Evolutionary conservation across 495 filamentous ascomycete genomes (phyloP), one percentile per base, ranked within the genome.

Genomic region (Penicillium pulvis): DNA sequence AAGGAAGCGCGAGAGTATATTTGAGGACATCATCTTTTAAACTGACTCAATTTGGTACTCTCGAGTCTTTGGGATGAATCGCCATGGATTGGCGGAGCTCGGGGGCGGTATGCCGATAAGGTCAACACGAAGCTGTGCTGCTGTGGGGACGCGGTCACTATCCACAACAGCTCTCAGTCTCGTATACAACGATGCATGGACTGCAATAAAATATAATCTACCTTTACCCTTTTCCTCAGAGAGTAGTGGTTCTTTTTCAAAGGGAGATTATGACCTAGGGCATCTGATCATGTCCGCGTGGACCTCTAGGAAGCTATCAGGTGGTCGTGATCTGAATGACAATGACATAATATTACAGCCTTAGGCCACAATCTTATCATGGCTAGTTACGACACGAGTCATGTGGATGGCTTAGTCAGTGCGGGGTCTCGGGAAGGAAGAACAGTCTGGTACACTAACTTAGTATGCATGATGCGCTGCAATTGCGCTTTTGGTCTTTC

Each of bases 1-100:
- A 24, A 91, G 79, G 49, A 93, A 78, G 30, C 87, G 85, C 24
- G 89, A 91, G 53, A 95, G 81, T 28, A 93, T 74, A 66, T 91
- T 90, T 43, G 90, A 90, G 59, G 89, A 76, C 89, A 92, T 93
- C 78, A 84, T 85, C 54, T 65, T 55, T 72, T 57, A 47, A 60
- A 60, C 58, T 43, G 33, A 61, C 44, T 42, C 48, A 51, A 47
- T 30, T 42, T 56, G 48, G 55, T 57, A 28, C 55, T 31, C 46
- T 49, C 1, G 51, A 42, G 56, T 53, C 17, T 26, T 46, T 19
- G 49, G 26, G 39, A 26, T 7, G 39, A 41, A 51, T 58, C 56
- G 56, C 56, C 56, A 52, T 51, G 39, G 33, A 28, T 20, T 26
- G 35, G 31, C n/a, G 42, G 35, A 33, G 39, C 11, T 31, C 11